A percentile compares a stretch with the other conserved stretches of the same genome.
These are phyloP conservation scores for Coffea canephora DNA, from an alignment of 257 asterid genomes.

Conservation along the genomic window DNA sequence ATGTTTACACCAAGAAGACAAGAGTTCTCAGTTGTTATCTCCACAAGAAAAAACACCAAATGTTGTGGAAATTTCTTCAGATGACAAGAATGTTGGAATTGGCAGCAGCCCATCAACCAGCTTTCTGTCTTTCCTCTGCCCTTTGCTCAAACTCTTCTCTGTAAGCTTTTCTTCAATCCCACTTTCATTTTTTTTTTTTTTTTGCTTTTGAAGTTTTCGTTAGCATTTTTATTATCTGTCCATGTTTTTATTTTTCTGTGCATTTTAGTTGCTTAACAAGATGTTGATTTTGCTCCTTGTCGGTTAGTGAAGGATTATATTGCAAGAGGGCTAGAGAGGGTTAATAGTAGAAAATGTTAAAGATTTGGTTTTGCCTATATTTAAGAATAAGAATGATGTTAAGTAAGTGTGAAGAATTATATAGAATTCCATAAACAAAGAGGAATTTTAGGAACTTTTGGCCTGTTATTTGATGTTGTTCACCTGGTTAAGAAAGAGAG, in stretches of 20 bases:
- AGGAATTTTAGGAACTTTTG: too few relatives aligned
- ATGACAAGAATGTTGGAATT: conserved; percentile 7
- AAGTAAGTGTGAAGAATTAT: too few relatives aligned
- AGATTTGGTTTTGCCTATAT: background rate
- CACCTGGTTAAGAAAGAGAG: background rate
- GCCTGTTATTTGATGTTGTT: too few relatives aligned
- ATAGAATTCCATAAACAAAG: too few relatives aligned
- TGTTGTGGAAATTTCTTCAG: conserved; percentile 6
- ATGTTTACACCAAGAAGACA: conserved; percentile 29
- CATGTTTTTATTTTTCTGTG: too few relatives aligned
- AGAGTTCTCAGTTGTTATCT: conserved; percentile 21
- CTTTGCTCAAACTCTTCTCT: conserved; percentile 75
- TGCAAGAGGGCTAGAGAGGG: background rate
- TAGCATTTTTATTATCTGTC: background rate
- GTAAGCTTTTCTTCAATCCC: conserved; percentile 31
- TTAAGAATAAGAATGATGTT: too few relatives aligned
- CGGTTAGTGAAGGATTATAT: background rate
- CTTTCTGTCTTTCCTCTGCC: conserved; percentile 67
- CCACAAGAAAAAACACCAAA: conserved; percentile 27
- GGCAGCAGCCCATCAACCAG: conserved; percentile 51
- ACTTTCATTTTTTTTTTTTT: background rate
- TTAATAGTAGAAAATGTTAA: background rate
- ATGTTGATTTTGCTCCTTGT: background rate
- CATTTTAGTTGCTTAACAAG: background rate
- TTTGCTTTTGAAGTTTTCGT: background rate